Base-by-base conservation (phyloP, 257 asterid genomes). In the Solanum pimpinellifolium region DNA sequence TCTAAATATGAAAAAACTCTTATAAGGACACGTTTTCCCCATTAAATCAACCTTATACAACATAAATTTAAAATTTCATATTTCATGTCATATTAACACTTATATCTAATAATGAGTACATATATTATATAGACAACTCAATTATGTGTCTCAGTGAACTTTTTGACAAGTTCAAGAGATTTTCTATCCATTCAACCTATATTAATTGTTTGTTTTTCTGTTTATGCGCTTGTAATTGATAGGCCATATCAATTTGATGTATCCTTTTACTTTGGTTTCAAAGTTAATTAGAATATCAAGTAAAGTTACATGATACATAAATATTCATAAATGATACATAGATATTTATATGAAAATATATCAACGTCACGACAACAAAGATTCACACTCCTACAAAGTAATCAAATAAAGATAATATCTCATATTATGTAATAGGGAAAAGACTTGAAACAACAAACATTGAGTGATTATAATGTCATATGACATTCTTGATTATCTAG, bases 401-500 rank as follows among this genome's bases (percentile, higher is more conserved):
- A 29, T 80, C 12, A 29, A 80, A 49, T 80, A 31, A 80, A 49
- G 69, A 80, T 49, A 39, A 80, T 44, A 80, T 16, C 2, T 46
- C 65, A 80, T 62, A 62, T 59, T 47, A 18, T 49, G 85, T 29
- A 2, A 5, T 27, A 27, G 2, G 60, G 15, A 27, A 80, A 47
- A 16, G 66, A 27, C 25, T 80, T 10, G 68, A 80, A 27, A 25
- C 29, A 37, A 37, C 81, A 74, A 46, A 27, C 4, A 15, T 46
- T 46, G 37, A 16, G 68, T 31, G 42, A 49, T 16, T 70, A 31
- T 33, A 8, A 25, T 31, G 14, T 70, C 44, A 70, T 16, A 23
- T 76, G 21, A 42, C 93, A 91, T 91, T 93, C 92, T 88, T 83
- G 62, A 94, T 88, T 85, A 97, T 92, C 99, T 98, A 97, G 72